Conservation (phyloP, 2,329 filamentous ascomycete genomes). For the Aspergillus costaricaensis region DNA sequence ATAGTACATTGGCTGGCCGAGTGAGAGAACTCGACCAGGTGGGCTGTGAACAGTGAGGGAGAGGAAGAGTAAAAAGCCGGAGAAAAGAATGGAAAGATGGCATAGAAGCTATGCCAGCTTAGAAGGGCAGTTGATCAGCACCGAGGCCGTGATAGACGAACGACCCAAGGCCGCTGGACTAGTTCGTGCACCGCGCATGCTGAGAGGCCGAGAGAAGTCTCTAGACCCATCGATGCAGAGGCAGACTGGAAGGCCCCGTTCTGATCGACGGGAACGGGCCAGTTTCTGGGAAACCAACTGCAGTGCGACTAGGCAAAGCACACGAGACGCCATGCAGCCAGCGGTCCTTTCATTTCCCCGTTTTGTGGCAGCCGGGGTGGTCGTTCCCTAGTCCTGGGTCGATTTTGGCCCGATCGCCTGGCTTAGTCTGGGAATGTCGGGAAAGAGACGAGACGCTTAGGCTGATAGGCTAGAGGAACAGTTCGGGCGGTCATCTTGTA, state of each 20-base stretch:
- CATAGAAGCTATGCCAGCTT: not conserved
- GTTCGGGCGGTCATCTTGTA: too few relatives aligned
- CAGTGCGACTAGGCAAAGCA: not conserved
- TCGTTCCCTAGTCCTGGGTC: not conserved
- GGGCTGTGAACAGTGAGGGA: not conserved
- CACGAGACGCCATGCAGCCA: not conserved
- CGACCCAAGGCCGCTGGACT: not conserved
- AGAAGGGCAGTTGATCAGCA: not conserved
- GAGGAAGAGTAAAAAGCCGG: not conserved
- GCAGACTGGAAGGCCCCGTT: not conserved
- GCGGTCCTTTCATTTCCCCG: not conserved
- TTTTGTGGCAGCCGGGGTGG: not conserved
- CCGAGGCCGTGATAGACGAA: not conserved
- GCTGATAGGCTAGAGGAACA: not conserved
- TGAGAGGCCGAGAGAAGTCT: not conserved
- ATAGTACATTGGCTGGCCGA: not conserved
- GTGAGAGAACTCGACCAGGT: not conserved
- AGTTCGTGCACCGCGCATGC: not conserved
- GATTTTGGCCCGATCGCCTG: too few relatives aligned
- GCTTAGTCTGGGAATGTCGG: too few relatives aligned
- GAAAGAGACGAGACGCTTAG: not conserved
- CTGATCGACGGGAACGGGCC: not conserved
- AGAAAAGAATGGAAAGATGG: not conserved
- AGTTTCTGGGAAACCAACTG: not conserved
- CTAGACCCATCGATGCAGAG: not conserved